A percentile compares a stretch with the other conserved stretches of the same genome.
Conservation (phyloP, 768 basidiomycete species). For the Tulasnella sp. region DNA sequence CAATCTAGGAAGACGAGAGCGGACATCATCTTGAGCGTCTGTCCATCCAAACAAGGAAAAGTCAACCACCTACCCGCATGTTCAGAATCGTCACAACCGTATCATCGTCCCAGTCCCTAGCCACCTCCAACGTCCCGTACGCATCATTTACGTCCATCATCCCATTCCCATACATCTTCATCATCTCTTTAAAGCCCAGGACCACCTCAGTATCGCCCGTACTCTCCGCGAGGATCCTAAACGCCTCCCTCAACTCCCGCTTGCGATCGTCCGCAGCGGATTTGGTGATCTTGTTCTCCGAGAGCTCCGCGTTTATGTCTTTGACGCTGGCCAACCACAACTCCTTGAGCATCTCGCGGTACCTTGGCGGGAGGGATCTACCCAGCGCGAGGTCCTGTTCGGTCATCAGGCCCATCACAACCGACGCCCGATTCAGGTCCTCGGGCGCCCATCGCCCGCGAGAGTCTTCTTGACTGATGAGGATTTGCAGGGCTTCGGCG, state of each 20-base stretch:
- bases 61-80: slow-evolving; percentile 44
- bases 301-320: neutral
- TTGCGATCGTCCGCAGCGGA: neutral
- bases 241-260: slow-evolving; percentile 50
- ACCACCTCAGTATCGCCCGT: slow-evolving; percentile 41
- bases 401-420: slow-evolving; percentile 53
- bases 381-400: slow-evolving; percentile 39
- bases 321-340: neutral
- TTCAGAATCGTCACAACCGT: slow-evolving; percentile 62
- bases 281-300: neutral
- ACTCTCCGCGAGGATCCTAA: slow-evolving; percentile 55
- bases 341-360: neutral
- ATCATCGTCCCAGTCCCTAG: slow-evolving; percentile 60
- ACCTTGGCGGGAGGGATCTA: slow-evolving; percentile 50
- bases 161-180: slow-evolving; percentile 30
- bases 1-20: slow-evolving; percentile 35
- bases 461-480: slow-evolving; percentile 49
- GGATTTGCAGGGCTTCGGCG: slow-evolving; percentile 42
- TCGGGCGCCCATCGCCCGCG: slow-evolving; percentile 51
- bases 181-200: slow-evolving; percentile 40
- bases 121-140: slow-evolving; percentile 58
- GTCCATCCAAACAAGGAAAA: neutral
- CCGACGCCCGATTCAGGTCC: slow-evolving; percentile 40
- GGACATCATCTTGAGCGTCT: no score
- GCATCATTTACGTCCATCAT: slow-evolving; percentile 60